These are phyloP conservation scores for Tanacetum coccineum DNA, from an alignment of 129 eudicot species.

Conservation along the genomic window DNA sequence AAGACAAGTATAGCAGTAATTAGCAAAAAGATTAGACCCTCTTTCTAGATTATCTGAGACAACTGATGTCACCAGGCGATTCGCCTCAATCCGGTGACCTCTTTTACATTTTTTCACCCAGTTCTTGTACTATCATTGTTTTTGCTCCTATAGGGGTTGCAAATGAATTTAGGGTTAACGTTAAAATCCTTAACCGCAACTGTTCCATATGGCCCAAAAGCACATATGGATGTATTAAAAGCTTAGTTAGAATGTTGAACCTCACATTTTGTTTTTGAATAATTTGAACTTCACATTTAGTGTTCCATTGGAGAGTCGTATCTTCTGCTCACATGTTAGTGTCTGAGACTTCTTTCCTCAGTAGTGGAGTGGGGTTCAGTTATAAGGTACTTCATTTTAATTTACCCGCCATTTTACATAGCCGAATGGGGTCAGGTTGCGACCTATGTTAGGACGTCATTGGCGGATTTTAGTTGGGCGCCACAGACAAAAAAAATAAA, in stretches of 20 bases:
- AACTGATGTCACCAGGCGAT: neutral
- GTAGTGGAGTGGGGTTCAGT: neutral
- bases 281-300: neutral
- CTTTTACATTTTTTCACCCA: too few relatives aligned
- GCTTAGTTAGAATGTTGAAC: constrained; percentile 1
- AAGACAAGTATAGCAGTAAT: neutral
- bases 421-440: neutral
- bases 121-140: too few relatives aligned
- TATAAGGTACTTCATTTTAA: neutral
- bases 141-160: neutral
- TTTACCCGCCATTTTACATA: neutral
- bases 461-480: neutral
- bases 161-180: neutral
- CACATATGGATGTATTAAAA: neutral
- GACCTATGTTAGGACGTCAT: neutral
- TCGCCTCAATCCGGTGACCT: too few relatives aligned
- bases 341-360: neutral
- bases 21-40: neutral
- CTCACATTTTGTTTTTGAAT: too few relatives aligned
- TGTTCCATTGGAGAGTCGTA: neutral
- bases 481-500: neutral
- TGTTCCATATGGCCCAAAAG: neutral
- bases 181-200: neutral
- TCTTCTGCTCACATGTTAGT: neutral
- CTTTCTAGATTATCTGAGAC: neutral